These are phyloP conservation scores for Beauveria sp. DNA, from an alignment of 2,329 filamentous ascomycete genomes.

Conservation along the genomic window DNA sequence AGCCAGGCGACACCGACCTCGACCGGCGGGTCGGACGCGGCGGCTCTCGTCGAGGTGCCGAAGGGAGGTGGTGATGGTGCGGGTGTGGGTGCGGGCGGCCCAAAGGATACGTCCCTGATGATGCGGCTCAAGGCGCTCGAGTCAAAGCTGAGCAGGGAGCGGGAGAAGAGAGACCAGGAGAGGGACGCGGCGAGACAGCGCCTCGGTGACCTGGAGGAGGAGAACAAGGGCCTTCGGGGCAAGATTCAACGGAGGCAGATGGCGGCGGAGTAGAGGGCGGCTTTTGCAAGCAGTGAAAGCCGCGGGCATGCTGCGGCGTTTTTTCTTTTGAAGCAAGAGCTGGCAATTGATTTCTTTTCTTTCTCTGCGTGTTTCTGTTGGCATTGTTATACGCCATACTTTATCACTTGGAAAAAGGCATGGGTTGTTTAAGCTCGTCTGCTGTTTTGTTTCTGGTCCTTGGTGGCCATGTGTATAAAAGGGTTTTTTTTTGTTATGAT, in stretches of 20 bases:
- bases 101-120: slow-evolving; percentile 69
- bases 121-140: slow-evolving; percentile 82
- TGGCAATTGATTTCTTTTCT: too few species aligned
- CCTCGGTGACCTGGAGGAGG: slow-evolving; percentile 65
- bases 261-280: slow-evolving; percentile 10
- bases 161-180: slow-evolving; percentile 79
- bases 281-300: background rate
- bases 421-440: too few species aligned
- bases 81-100: slow-evolving; percentile 15
- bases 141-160: slow-evolving; percentile 78
- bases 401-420: too few species aligned
- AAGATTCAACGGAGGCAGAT: slow-evolving; percentile 11
- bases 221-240: slow-evolving; percentile 63
- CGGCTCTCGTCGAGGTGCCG: slow-evolving; percentile 14
- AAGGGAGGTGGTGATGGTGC: slow-evolving; percentile 8
- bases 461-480: background rate
- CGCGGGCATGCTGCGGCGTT: background rate
- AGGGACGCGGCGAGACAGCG: slow-evolving; percentile 74
- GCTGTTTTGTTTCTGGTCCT: background rate
- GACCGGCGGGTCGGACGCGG: slow-evolving; percentile 2
- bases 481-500: background rate
- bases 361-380: background rate
- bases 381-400: too few species aligned
- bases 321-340: background rate
- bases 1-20: slow-evolving; percentile 14